These are phyloP conservation scores for Candida coleopterorum DNA, from an alignment of 805 yeast species.

Conservation along the genomic window DNA sequence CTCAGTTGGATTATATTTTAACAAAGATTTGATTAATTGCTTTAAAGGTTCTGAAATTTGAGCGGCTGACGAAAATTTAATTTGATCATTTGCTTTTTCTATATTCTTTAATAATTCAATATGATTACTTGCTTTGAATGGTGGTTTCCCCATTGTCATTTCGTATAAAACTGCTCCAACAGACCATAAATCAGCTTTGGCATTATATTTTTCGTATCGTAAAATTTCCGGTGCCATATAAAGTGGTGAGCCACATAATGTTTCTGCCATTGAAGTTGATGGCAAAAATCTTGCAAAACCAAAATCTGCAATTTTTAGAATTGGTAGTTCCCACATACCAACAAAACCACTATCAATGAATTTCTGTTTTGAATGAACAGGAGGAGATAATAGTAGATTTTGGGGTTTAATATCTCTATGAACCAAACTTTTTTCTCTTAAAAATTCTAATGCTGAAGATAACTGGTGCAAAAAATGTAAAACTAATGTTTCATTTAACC, in stretches of 20 bases:
- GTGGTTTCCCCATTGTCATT: slow-evolving; percentile 95
- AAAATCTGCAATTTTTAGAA: slow-evolving; percentile 91
- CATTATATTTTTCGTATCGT: slow-evolving; percentile 91
- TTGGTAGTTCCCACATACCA: slow-evolving; percentile 86
- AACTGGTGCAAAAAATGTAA: slow-evolving; percentile 84
- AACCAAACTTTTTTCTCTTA: slow-evolving; percentile 78
- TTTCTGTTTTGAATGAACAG: slow-evolving; percentile 57
- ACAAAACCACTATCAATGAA: slow-evolving; percentile 56
- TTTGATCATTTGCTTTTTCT: slow-evolving; percentile 73
- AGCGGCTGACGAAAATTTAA: slow-evolving; percentile 68
- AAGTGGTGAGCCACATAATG: slow-evolving; percentile 94
- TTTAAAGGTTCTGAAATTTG: slow-evolving; percentile 63
- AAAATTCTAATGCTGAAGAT: slow-evolving; percentile 75
- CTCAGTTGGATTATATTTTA: slow-evolving; percentile 81
- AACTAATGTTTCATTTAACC: slow-evolving; percentile 74
- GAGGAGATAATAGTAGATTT: slow-evolving; percentile 77
- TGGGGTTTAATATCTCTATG: slow-evolving; percentile 97
- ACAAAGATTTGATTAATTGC: slow-evolving; percentile 64
- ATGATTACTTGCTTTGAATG: slow-evolving; percentile 90
- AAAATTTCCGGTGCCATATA: slow-evolving; percentile 99
- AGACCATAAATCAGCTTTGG: slow-evolving; percentile 97
- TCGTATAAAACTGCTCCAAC: slow-evolving; percentile 96
- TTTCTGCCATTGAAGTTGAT: slow-evolving; percentile 90
- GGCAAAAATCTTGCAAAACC: slow-evolving; percentile 97
- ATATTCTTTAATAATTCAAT: slow-evolving; percentile 84